A percentile compares a stretch with the other conserved stretches of the same genome.
phyloP scores from a whole-genome alignment of 2,329 filamentous ascomycete species.

The Sporothrix luriei region DNA sequence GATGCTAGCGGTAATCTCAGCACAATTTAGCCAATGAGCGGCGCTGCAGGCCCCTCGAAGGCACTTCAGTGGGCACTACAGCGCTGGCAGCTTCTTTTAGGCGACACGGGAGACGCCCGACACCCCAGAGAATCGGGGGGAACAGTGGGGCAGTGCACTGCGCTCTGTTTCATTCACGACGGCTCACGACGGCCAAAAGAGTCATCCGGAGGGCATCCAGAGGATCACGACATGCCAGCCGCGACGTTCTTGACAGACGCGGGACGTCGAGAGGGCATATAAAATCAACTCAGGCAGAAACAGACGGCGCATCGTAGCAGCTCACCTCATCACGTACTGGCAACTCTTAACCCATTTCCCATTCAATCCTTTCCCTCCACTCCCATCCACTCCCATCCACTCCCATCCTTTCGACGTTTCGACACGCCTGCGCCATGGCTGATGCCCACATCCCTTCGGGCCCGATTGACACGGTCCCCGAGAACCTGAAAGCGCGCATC shows the following conservation, averaged over 20 bases:
- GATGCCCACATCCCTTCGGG: neutral
- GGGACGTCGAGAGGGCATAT: neutral
- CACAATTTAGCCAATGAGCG: neutral
- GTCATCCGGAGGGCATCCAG: constrained; percentile 1
- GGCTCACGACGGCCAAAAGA: constrained; percentile 1
- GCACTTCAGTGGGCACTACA: neutral
- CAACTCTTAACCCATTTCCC: neutral
- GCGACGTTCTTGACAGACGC: too few species aligned
- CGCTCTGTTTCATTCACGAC: too few species aligned
- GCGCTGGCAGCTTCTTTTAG: neutral
- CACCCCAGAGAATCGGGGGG: neutral
- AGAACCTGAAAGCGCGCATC: constrained; percentile 45
- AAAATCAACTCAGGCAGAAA: neutral
- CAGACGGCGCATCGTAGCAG: neutral
- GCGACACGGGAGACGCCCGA: neutral
- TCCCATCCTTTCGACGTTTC: too few species aligned
- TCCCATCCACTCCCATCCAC: too few species aligned
- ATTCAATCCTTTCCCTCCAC: neutral
- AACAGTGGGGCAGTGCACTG: neutral
- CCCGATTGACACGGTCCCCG: constrained; percentile 22
- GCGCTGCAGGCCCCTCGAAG: neutral
- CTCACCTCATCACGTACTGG: neutral
- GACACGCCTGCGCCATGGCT: neutral
- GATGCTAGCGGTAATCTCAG: neutral
- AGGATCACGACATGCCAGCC: neutral